Base-by-base conservation (phyloP, 306 rosid genomes). In the Citrullus amarus region DNA sequence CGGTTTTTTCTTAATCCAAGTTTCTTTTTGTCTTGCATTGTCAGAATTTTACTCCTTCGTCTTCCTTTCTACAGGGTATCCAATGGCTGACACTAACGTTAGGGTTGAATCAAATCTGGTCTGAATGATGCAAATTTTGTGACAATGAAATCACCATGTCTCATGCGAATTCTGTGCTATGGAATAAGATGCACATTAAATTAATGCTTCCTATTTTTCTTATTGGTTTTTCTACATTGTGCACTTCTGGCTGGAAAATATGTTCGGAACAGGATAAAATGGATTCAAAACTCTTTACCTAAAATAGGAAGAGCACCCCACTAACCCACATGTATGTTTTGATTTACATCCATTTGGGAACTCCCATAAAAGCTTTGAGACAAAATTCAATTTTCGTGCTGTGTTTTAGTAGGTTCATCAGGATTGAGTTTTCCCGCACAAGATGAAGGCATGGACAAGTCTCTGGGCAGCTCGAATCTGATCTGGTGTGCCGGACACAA, bases 391-490 rank as follows among this genome's bases (percentile, higher is more conserved):
- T 41, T 43, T 44, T 25, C 12, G 14, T 46, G 76, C 14, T 22
- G 5, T 41, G 16, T 69, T 44, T 38, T 22, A 5, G 57, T 69
- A 44, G 32, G 54, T 8, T 44, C 55, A 79, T 82, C 77, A 83
- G 81, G 65, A 83, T 81, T 83, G 83, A 17, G 92, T 79, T 79
- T 81, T 89, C 68, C 96, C 94, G 38, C 88, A 85, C 72, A 93
- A 80, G 75, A 93, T 91, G 91, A 93, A 93, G 75, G 88, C 98
- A n/a, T 93, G 98, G 81, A 91, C 86, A 41, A 93, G 98, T 81
- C 89, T 81, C 74, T 91, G 96, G 41, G 98, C 94, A 80, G 84
- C 83, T 22, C 83, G 89, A 55, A 83, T 86, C 85, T 89, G 93
- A 69, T 82, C 90, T 1, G 90, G 88, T 28, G 86, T 65, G 79